Evolutionary conservation across 768 basidiomycete genomes (phyloP).

Genomic region (Cystoderma amianthinum): DNA sequence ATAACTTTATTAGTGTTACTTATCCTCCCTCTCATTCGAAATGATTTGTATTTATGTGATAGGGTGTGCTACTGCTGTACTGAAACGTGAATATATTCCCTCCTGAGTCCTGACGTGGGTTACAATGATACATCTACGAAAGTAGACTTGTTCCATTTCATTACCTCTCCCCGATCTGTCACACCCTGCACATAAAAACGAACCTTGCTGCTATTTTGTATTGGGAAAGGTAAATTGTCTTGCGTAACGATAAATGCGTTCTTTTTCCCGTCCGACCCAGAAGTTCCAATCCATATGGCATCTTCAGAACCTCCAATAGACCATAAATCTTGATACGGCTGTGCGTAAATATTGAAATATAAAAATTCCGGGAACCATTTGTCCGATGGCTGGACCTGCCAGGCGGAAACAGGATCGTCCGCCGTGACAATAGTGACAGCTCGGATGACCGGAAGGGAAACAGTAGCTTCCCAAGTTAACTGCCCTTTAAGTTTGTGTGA

Average conservation of each 20-base stretch:
- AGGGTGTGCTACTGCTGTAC: not conserved
- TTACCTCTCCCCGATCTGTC: not conserved
- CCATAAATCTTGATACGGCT: not conserved
- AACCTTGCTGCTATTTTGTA: not conserved
- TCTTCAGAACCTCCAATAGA: not conserved
- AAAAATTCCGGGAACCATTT: not conserved
- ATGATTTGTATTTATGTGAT: not conserved
- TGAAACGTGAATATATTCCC: too few species aligned
- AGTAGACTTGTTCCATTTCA: not conserved
- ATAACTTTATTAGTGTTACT: conserved; percentile 4
- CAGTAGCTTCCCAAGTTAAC: not conserved
- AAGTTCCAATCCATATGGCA: not conserved
- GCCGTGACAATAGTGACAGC: not conserved
- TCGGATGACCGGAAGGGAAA: not conserved
- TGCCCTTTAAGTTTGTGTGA: not conserved
- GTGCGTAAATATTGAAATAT: conserved; percentile 1
- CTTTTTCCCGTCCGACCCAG: not conserved
- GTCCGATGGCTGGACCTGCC: not conserved
- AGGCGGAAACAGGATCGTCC: not conserved
- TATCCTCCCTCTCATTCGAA: conserved; percentile 1
- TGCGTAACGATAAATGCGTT: not conserved
- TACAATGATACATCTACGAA: not conserved
- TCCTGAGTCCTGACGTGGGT: not conserved
- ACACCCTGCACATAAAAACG: not conserved
- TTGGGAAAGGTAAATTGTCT: not conserved